Evolutionary conservation across 2,329 filamentous ascomycete species (phyloP), one percentile per base, ranked within the genome.

Genomic region (Pseudogymnoascus sp.): DNA sequence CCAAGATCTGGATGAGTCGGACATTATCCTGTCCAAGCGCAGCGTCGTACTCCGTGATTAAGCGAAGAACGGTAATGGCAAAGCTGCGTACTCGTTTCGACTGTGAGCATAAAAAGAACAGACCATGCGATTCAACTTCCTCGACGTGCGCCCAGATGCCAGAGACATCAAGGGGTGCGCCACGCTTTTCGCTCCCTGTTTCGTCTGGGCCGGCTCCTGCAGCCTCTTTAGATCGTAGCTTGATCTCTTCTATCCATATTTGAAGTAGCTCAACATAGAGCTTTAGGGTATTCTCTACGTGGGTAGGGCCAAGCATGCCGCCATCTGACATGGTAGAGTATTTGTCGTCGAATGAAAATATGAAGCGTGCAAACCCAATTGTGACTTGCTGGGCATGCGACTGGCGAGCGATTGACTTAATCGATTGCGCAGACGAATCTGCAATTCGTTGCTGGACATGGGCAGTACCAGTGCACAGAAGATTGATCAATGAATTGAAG

Each of bases 291-390:
- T 88, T 96, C 74, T 99, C 95, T 64, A 99, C 97, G 71, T 99
- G 95, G 4, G 88, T 90, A 35, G 91, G 87, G 0, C 93, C 95
- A 23, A 99, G 85, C 87, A 99, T 95, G 2, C 95, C 95, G 33
- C 96, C 95, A 71, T 99, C 95, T 9, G 93, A 96, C 87, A 97
- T 97, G 33, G 95, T 97, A 0, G 93, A 91, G 74, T 99, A 99
- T 23, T 93, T 87, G 68, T 96, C 93, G 74, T 99, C 96, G 74
- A 97, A 99, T 69, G 95, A 96, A 78, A 99, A 99, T 62, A 99
- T 99, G 76, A 97, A 99, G 26, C 93, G 84, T 38, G 95, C 91
- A 76, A 99, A 99, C 0, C 95, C 93, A 76, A 96, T 96, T 0
- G 93, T 96, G 2, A 99, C 95, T 74, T 95, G 90, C 69, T 99